phyloP scores from a whole-genome alignment of 2,329 filamentous ascomycete species.

The Neonectria magnoliae region DNA sequence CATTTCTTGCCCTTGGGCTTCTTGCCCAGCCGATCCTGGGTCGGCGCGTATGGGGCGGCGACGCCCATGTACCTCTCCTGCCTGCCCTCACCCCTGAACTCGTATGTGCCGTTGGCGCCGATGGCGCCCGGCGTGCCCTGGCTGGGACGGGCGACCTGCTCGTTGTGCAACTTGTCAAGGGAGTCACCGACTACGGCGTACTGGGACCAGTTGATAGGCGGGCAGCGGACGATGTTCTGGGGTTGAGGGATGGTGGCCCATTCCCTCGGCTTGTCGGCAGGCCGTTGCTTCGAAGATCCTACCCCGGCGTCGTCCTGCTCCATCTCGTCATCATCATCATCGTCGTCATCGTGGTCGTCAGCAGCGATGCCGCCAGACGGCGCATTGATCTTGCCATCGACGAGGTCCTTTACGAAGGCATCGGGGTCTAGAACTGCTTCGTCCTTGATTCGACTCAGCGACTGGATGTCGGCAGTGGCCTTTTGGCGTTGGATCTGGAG shows the following conservation, averaged over 20 bases:
- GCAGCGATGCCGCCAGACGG: conserved; percentile 36
- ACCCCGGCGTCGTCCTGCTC: conserved; percentile 35
- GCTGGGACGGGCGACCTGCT: conserved; percentile 75
- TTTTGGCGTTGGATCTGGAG: conserved; percentile 86
- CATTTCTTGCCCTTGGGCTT: conserved; percentile 49
- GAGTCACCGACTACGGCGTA: conserved; percentile 86
- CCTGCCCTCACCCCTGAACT: conserved; percentile 58
- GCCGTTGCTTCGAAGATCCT: conserved; percentile 36
- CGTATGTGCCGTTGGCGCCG: conserved; percentile 58
- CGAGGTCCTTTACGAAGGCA: conserved; percentile 75
- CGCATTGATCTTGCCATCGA: conserved; percentile 65
- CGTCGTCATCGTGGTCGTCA: conserved; percentile 42
- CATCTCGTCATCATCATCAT: conserved; percentile 45
- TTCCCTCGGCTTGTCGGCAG: conserved; percentile 40
- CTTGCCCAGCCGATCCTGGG: conserved; percentile 59
- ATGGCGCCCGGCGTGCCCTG: conserved; percentile 62
- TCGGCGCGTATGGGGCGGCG: conserved; percentile 66
- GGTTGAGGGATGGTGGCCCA: conserved; percentile 78
- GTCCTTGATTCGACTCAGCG: conserved; percentile 74
- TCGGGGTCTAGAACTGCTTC: conserved; percentile 77
- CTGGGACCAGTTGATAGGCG: conserved; percentile 93
- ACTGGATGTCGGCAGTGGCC: conserved; percentile 78
- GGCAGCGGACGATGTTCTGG: conserved; percentile 86
- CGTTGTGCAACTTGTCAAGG: conserved; percentile 84
- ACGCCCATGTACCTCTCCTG: conserved; percentile 61